These are phyloP conservation scores for Citrus maxima DNA, from an alignment of 345 rosid species.

Conservation along the genomic window DNA sequence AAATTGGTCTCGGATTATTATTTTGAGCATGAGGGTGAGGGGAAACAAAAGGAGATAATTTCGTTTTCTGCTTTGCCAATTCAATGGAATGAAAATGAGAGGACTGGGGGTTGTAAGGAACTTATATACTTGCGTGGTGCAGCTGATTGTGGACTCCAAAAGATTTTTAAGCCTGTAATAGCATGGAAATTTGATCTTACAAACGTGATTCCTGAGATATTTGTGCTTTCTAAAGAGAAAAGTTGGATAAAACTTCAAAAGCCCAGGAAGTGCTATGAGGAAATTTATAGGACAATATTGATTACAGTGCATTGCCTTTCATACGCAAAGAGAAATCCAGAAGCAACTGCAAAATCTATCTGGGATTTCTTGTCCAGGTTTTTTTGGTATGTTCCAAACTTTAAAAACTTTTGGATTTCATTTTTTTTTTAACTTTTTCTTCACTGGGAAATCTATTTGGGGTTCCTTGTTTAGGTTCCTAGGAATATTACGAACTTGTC, in stretches of 20 bases:
- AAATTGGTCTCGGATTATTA: constrained; percentile 52
- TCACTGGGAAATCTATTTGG: constrained; percentile 51
- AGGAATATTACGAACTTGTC: constrained; percentile 34
- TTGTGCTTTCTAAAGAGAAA: constrained; percentile 58
- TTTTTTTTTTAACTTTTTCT: neutral
- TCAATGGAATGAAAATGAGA: constrained; percentile 43
- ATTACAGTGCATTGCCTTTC: constrained; percentile 59
- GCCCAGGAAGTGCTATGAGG: constrained; percentile 74
- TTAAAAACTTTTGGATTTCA: constrained; percentile 1
- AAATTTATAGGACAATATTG: constrained; percentile 47
- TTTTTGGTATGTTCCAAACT: constrained; percentile 44
- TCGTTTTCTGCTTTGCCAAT: constrained; percentile 67
- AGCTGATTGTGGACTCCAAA: constrained; percentile 55
- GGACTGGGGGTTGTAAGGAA: constrained; percentile 14
- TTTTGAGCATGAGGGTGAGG: constrained; percentile 30
- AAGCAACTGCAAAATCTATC: constrained; percentile 49
- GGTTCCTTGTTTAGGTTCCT: constrained; percentile 50
- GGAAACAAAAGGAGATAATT: constrained; percentile 46
- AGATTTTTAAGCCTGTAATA: constrained; percentile 49
- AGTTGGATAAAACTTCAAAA: constrained; percentile 64
- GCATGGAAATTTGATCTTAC: constrained; percentile 78
- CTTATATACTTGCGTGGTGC: constrained; percentile 54
- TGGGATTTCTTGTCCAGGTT: constrained; percentile 58
- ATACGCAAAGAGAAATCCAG: constrained; percentile 48
- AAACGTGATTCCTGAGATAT: constrained; percentile 49